A percentile compares a stretch with the other conserved stretches of the same genome.
phyloP scores from a whole-genome alignment of 768 basidiomycete genomes.

The Agaricus blazei region DNA sequence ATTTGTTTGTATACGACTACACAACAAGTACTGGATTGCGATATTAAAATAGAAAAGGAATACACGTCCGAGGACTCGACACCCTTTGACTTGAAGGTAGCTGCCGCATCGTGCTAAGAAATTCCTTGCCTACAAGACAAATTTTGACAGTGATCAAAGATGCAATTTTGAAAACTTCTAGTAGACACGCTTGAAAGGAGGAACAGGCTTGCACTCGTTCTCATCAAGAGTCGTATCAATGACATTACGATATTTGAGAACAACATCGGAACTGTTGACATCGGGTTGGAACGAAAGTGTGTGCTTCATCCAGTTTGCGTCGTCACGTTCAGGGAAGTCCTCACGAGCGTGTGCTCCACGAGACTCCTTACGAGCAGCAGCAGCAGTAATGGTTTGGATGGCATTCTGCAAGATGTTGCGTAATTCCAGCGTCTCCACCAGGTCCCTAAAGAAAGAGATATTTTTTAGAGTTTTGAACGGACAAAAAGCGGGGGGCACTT shows the following conservation, averaged over 20 bases:
- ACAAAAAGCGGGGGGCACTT: constrained; percentile 22
- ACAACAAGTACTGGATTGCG: not conserved
- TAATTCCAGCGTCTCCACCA: constrained; percentile 95
- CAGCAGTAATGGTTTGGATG: constrained; percentile 90
- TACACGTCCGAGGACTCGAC: not conserved
- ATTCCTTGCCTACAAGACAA: not conserved
- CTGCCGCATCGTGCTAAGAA: not conserved
- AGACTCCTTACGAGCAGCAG: constrained; percentile 92
- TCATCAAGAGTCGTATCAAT: constrained; percentile 87
- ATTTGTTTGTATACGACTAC: not conserved
- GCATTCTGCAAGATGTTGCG: constrained; percentile 95
- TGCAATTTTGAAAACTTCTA: constrained; percentile 26
- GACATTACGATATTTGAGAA: constrained; percentile 85
- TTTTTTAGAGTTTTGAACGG: too few relatives aligned
- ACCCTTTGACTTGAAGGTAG: not conserved
- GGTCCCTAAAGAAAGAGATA: constrained; percentile 56
- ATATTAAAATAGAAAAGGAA: not conserved
- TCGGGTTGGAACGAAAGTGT: constrained; percentile 92
- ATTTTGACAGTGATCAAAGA: not conserved
- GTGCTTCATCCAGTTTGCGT: constrained; percentile 92
- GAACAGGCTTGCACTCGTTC: constrained; percentile 94
- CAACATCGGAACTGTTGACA: constrained; percentile 70
- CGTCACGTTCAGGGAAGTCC: constrained; percentile 98
- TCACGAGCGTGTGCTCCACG: constrained; percentile 99
- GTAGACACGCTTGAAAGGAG: constrained; percentile 97